Conservation (phyloP, 345 rosid genomes). For the Microthlaspi erraticum region DNA sequence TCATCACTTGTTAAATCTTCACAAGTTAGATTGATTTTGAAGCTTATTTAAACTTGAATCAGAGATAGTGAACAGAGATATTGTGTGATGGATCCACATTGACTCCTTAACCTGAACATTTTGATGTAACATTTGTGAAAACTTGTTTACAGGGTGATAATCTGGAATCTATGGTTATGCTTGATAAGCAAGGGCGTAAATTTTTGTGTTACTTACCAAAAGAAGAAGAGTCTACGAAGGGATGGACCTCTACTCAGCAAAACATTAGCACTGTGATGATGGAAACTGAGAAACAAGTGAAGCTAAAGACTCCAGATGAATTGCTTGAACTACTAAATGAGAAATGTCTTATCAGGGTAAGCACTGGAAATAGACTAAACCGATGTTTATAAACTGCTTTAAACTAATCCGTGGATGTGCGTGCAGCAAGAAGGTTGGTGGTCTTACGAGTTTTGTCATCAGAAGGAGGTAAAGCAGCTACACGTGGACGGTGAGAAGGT, state of each 20-base stretch:
- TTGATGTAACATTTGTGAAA: neutral
- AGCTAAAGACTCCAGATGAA: constrained; percentile 92
- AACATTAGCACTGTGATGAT: constrained; percentile 78
- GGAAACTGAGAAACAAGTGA: constrained; percentile 71
- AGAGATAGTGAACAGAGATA: no score
- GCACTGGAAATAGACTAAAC: no score
- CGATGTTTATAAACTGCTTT: no score
- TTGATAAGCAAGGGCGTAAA: constrained; percentile 65
- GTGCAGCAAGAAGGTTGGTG: constrained; percentile 99
- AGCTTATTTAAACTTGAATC: no score
- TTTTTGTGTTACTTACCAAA: constrained; percentile 81
- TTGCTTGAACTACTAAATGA: constrained; percentile 70
- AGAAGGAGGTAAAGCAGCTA: constrained; percentile 59
- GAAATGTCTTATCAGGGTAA: constrained; percentile 68
- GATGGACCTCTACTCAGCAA: constrained; percentile 51
- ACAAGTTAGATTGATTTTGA: no score
- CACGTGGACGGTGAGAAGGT: constrained; percentile 79
- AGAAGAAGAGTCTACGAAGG: constrained; percentile 65
- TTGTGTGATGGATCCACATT: neutral
- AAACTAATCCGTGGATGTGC: neutral
- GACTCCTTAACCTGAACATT: neutral
- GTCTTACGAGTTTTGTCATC: constrained; percentile 93
- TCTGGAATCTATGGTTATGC: constrained; percentile 74
- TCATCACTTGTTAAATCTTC: no score
- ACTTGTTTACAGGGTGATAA: constrained; percentile 60